These are phyloP conservation scores for Salix suchowensis DNA, from an alignment of 345 rosid genomes.

Conservation along the genomic window DNA sequence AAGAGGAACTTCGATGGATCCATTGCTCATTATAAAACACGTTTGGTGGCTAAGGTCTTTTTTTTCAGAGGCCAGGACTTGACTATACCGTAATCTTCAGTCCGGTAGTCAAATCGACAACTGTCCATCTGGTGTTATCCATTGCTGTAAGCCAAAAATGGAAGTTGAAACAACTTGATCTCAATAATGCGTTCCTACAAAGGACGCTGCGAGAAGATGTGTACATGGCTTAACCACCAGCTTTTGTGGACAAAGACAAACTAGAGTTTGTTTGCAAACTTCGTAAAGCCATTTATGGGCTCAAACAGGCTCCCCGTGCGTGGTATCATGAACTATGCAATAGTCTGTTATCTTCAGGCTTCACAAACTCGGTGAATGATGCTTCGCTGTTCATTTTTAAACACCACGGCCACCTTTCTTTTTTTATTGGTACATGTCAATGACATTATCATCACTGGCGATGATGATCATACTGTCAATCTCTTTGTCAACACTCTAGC, in stretches of 20 bases:
- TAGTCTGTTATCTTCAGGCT: fast-evolving
- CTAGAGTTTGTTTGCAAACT: not conserved
- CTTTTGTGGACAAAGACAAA: not conserved
- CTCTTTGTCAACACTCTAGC: not conserved
- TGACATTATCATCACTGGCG: not conserved
- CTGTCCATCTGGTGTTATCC: not conserved
- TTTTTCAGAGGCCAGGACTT: not conserved
- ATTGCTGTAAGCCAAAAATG: not conserved
- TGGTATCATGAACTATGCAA: not conserved
- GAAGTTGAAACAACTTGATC: not conserved
- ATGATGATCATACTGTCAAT: too few relatives aligned
- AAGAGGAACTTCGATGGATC: not conserved
- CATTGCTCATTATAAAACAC: not conserved
- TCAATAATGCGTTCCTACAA: not conserved
- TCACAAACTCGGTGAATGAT: too few relatives aligned
- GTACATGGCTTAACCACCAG: not conserved
- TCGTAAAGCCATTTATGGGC: not conserved
- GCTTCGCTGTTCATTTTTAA: not conserved
- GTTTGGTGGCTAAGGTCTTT: not conserved
- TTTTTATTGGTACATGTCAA: not conserved
- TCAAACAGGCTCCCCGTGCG: not conserved
- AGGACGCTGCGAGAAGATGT: not conserved
- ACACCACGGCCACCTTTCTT: fast-evolving
- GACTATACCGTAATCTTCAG: not conserved
- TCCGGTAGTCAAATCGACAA: not conserved